phyloP scores from a whole-genome alignment of 1,284 basidiomycete genomes.

The Papiliotrema laurentii region DNA sequence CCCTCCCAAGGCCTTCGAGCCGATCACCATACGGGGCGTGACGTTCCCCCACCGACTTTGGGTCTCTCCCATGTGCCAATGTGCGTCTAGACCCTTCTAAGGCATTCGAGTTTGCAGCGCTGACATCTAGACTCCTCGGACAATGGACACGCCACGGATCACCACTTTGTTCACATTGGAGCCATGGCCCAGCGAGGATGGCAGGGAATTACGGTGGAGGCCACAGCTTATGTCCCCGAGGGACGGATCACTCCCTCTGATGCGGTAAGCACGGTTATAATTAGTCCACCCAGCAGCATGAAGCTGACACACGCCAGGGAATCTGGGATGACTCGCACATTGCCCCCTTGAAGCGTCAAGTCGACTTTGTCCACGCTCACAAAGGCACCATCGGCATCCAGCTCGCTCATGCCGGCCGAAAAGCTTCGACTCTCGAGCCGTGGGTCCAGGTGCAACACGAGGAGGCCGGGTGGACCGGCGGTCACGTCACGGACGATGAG shows the following conservation, averaged over 20 bases:
- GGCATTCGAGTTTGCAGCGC: background rate
- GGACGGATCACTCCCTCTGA: constrained; percentile 59
- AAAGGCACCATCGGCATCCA: constrained; percentile 68
- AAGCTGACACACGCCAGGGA: constrained; percentile 46
- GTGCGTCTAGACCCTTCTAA: constrained; percentile 21
- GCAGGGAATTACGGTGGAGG: constrained; percentile 64
- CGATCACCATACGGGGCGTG: constrained; percentile 59
- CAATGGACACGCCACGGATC: constrained; percentile 67
- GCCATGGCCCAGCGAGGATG: constrained; percentile 51
- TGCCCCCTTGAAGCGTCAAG: constrained; percentile 61
- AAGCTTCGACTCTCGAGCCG: constrained; percentile 61
- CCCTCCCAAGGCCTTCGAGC: constrained; percentile 63
- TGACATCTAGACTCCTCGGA: constrained; percentile 58
- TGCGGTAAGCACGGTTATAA: constrained; percentile 19
- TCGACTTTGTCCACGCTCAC: constrained; percentile 70
- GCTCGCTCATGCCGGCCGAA: constrained; percentile 71
- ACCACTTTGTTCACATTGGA: constrained; percentile 72
- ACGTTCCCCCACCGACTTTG: constrained; percentile 61
- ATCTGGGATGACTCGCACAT: constrained; percentile 74
- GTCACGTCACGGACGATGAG: constrained; percentile 46
- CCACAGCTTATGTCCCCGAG: constrained; percentile 67
- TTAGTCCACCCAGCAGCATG: background rate
- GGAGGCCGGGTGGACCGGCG: constrained; percentile 38
- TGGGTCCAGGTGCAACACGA: constrained; percentile 51
- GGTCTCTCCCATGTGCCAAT: constrained; percentile 64